Evolutionary conservation across 495 filamentous ascomycete species (phyloP), one percentile per base, ranked within the genome.

Genomic region (Chaetomium tenue): DNA sequence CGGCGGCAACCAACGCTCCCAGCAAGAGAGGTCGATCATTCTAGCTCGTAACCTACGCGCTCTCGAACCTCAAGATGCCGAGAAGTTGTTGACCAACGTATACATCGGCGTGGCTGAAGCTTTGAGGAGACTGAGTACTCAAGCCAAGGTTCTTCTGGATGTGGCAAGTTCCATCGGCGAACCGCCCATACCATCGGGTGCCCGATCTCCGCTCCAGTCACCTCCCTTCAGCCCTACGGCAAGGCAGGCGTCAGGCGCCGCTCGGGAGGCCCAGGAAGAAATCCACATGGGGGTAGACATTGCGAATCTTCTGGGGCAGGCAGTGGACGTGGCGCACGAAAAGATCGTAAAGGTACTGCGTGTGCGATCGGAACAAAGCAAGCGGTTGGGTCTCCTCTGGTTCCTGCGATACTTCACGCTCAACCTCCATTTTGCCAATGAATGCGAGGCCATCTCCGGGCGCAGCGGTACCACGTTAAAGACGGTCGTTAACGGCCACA

Each of bases 381-480:
- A 85, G 13, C 85, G 87, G 16, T 79, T 96, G n/a, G 81, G 87
- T 1, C 83, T 91, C n/a, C 75, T 85, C 61, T 82, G 84, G 64
- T 98, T 99, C 73, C 73, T 98, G 26, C 87, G 91, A 58, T 98
- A 98, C 71, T 96, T 97, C 72, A 92, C 86, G 9, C 85, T 99
- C 22, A 98, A 97, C 68, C 85, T 93, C 28, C 85, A 96, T 25
- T 99, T 98, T 70, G 91, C 91, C 9, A 95, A 97, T 68, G 94
- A 99, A 72, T 99, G 94, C 69, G 94, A 99, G 74, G 91, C 94
- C 4, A 91, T 97, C 18, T 96, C 91, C 16, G 94, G 94, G 3
- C 85, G 94, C 60, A 87, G 91, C 59, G 93, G 93, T 3, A 88
- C 87, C 7, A 83, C 88, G 1, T 80, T 98, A 30, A 96, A 96